Evolutionary conservation across 257 asterid genomes (phyloP).

Genomic region (Przewalskia tangutica): DNA sequence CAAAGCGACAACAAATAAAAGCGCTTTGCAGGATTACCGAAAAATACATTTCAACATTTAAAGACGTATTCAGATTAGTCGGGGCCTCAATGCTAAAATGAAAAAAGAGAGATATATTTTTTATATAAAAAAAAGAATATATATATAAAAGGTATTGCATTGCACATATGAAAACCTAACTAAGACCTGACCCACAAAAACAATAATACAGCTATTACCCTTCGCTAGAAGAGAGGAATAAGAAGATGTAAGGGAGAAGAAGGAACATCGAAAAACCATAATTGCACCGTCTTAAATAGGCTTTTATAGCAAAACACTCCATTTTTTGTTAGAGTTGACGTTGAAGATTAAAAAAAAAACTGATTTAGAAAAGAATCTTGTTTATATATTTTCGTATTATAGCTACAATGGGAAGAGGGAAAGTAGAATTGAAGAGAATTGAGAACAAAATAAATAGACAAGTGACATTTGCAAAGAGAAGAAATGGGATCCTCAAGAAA

Average conservation of each 20-base stretch:
- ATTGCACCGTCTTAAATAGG: slow-evolving; percentile 1
- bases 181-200: slow-evolving; percentile 18
- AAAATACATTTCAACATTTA: too few species aligned
- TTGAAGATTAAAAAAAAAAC: not conserved
- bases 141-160: too few species aligned
- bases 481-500: slow-evolving; percentile 60
- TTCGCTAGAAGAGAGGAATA: slow-evolving; percentile 17
- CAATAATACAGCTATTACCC: not conserved
- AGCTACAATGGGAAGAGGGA: slow-evolving; percentile 53
- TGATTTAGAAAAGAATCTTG: not conserved
- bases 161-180: too few species aligned
- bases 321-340: slow-evolving; percentile 7
- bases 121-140: too few species aligned
- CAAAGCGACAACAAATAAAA: too few species aligned
- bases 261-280: not conserved
- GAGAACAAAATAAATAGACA: slow-evolving; percentile 70
- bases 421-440: slow-evolving; percentile 59
- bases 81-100: too few species aligned
- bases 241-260: not conserved
- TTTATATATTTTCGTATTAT: not conserved
- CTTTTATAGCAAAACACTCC: slow-evolving; percentile 19
- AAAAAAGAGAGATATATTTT: too few species aligned
- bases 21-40: too few species aligned
- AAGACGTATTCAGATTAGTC: too few species aligned
- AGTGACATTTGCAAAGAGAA: slow-evolving; percentile 60